Evolutionary conservation across 2,329 filamentous ascomycete genomes (phyloP).

Genomic region (Aspergillus calidoustus): DNA sequence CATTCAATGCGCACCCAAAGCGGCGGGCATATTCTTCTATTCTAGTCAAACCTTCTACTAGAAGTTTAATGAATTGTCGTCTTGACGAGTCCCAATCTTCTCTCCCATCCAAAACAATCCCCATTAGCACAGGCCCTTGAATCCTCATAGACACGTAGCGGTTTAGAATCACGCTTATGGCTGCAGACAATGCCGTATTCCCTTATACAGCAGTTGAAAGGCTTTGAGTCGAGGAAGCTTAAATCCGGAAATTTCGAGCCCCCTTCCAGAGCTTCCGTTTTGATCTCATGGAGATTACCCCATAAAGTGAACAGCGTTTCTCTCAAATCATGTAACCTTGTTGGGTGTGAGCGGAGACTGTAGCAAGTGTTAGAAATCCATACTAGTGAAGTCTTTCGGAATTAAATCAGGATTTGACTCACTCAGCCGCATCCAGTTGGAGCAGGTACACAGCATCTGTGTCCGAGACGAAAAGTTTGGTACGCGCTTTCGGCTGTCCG

Average conservation of each 20-base stretch:
- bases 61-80: slow-evolving; percentile 57
- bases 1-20: neutral
- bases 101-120: slow-evolving; percentile 60
- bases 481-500: slow-evolving; percentile 48
- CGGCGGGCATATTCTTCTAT: neutral
- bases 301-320: slow-evolving; percentile 79
- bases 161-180: slow-evolving; percentile 40
- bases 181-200: slow-evolving; percentile 66
- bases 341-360: slow-evolving; percentile 61
- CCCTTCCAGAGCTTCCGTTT: slow-evolving; percentile 44
- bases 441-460: slow-evolving; percentile 61
- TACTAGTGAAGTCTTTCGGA: slow-evolving; percentile 7
- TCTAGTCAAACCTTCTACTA: neutral
- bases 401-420: slow-evolving; percentile 34
- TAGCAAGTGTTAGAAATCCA: neutral
- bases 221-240: slow-evolving; percentile 55
- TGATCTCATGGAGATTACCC: slow-evolving; percentile 81
- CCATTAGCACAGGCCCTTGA: slow-evolving; percentile 45
- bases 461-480: slow-evolving; percentile 73
- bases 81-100: slow-evolving; percentile 67
- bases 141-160: slow-evolving; percentile 41
- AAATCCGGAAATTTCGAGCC: slow-evolving; percentile 20
- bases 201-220: slow-evolving; percentile 72
- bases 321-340: slow-evolving; percentile 59
- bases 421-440: slow-evolving; percentile 59